A percentile compares a stretch with the other conserved stretches of the same genome.
These are phyloP conservation scores for Lactarius sanguifluus DNA, from an alignment of 768 basidiomycete species.

Conservation along the genomic window DNA sequence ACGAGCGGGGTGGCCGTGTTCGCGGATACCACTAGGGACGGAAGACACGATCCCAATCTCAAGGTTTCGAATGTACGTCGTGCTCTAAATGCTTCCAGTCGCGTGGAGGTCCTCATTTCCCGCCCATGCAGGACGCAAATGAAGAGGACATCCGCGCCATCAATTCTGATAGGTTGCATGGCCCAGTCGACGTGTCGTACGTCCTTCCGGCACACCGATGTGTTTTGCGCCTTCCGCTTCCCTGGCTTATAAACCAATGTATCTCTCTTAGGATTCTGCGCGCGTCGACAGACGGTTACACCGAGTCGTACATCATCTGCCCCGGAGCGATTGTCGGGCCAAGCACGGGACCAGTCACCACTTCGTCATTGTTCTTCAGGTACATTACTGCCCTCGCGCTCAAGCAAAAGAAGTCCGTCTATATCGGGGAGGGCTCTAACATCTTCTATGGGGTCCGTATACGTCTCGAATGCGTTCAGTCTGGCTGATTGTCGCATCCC, in stretches of 20 bases:
- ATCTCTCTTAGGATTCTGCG: neutral
- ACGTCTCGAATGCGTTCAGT: neutral
- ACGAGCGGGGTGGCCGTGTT: slow-evolving; percentile 21
- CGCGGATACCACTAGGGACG: slow-evolving; percentile 5
- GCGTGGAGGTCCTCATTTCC: neutral
- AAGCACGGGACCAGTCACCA: neutral
- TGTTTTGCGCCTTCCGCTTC: neutral
- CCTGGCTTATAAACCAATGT: neutral
- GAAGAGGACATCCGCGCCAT: slow-evolving; percentile 22
- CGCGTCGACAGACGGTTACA: slow-evolving; percentile 2
- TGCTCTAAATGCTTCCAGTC: neutral
- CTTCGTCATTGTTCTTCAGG: slow-evolving; percentile 3
- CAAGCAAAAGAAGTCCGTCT: neutral
- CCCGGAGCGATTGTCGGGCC: slow-evolving; percentile 15
- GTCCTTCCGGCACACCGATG: neutral
- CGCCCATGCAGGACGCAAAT: slow-evolving; percentile 5
- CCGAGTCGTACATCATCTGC: slow-evolving; percentile 16
- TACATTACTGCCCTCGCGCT: neutral
- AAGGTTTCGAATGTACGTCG: slow-evolving; percentile 18
- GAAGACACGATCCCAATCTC: slow-evolving; percentile 12
- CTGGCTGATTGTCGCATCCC: neutral
- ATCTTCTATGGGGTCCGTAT: neutral
- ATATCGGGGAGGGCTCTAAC: neutral
- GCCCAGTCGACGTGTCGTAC: slow-evolving; percentile 20
- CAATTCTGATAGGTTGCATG: slow-evolving; percentile 20